Percentiles rank a stretch among this genome's conserved stretches.
These are phyloP conservation scores for Colletotrichum higginsianum DNA, from an alignment of 2,329 filamentous ascomycete species.

Conservation along the genomic window DNA sequence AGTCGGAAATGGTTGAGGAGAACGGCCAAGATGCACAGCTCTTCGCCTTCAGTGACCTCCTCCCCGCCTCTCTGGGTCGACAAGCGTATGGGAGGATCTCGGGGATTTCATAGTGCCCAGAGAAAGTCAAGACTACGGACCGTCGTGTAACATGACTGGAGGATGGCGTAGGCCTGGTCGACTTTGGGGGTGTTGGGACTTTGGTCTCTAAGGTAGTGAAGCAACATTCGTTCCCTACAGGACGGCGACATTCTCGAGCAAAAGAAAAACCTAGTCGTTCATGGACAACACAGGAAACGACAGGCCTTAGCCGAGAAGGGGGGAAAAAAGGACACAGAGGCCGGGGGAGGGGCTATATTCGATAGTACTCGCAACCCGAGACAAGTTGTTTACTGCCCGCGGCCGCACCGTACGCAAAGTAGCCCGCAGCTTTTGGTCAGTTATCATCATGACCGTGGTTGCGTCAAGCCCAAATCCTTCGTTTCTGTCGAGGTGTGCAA, in stretches of 20 bases:
- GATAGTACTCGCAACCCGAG: constrained; percentile 17
- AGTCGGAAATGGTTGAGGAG: neutral
- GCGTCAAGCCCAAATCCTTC: constrained; percentile 9
- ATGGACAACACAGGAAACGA: neutral
- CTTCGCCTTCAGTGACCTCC: neutral
- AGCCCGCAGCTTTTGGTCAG: constrained; percentile 16
- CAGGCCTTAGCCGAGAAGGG: neutral
- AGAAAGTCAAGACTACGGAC: constrained; percentile 8
- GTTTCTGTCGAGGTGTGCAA: constrained; percentile 15
- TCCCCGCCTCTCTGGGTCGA: neutral
- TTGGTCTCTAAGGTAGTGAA: neutral
- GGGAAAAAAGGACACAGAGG: neutral
- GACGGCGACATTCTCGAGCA: neutral
- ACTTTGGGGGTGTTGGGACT: neutral
- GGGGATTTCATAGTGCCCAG: neutral
- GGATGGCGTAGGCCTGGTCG: neutral
- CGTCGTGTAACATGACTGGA: constrained; percentile 21
- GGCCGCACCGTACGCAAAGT: neutral
- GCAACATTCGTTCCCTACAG: neutral
- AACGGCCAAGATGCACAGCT: neutral
- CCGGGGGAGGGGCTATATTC: neutral
- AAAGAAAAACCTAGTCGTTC: neutral
- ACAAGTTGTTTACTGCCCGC: constrained; percentile 14
- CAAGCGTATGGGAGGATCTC: neutral
- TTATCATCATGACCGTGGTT: constrained; percentile 17